Evolutionary conservation across 306 rosid species (phyloP), one percentile per base, ranked within the genome.

Genomic region (Aeschynomene evenia): DNA sequence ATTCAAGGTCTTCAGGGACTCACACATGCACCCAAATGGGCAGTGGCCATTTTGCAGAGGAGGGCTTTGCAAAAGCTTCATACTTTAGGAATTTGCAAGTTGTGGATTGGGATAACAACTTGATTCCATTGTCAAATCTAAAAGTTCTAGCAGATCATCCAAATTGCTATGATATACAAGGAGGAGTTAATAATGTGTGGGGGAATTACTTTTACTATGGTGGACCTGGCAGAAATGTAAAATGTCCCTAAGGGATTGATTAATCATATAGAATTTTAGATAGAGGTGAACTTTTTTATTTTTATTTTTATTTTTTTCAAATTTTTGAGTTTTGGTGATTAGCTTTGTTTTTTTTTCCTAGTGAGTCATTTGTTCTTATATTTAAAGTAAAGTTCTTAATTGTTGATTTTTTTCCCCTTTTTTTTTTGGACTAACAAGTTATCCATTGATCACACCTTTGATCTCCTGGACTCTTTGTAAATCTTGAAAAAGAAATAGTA

Each of bases 11-110:
- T 0, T 48, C 70, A 5, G 95, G 95, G 2, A 54, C 72, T 16
- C 97, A 91, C 85, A 88, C 92, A 1, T 29, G 85, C 2, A 91
- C 97, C 28, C 92, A 91, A 73, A 91, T 91, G 97, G 97, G 97
- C 0, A 88, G 92, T 42, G 97, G 97, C 0, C 90, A 88, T 66
- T 91, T 88, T 36, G 86, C 97, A 0, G 86, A 81, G 3, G 95
- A 91, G 36, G 95, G 86, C 0, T 91, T 88, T 39, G 87, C 80
- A 63, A 91, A 70, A 86, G 92, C 97, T 11, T 88, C 97, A 0
- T 91, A 91, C 29, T 88, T 88, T 69, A 70, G 97, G 36, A 90
- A 90, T 19, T 4, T 91, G 70, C 88, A 91, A 40, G 85, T 84
- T 19, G 97, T 91, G 11, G 92, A 88, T 67, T 91, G 92, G 95